Conservation (phyloP, 495 filamentous ascomycete genomes). For the Neurospora sp. region DNA sequence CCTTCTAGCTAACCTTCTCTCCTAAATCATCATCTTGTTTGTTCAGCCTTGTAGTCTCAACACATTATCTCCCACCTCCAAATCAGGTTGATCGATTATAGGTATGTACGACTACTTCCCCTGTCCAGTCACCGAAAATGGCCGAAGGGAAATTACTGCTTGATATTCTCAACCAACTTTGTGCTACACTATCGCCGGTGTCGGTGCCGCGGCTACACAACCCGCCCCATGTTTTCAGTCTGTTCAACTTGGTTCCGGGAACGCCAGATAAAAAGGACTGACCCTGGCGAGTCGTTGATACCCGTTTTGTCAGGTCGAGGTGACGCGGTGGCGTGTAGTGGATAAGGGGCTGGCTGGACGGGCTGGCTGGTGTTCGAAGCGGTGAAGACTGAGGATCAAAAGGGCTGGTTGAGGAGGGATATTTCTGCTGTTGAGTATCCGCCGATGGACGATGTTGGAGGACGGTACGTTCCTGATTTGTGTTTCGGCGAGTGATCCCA, state of each 20-base stretch:
- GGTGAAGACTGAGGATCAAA: neutral
- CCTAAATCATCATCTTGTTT: too few species aligned
- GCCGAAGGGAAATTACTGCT: neutral
- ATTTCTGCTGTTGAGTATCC: neutral
- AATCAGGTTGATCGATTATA: neutral
- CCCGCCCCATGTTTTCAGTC: neutral
- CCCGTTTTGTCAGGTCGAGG: neutral
- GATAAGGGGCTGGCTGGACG: neutral
- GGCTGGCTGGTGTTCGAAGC: neutral
- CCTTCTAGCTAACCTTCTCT: too few species aligned
- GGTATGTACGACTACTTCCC: neutral
- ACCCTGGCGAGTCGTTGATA: neutral
- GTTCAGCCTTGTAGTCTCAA: too few species aligned
- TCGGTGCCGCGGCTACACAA: neutral
- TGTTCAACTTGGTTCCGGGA: neutral
- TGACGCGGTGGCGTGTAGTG: neutral
- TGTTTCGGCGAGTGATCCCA: neutral
- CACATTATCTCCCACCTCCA: neutral
- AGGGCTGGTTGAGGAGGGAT: neutral
- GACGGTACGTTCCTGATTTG: neutral
- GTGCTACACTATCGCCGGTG: neutral
- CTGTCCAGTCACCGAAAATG: neutral
- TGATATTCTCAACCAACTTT: neutral
- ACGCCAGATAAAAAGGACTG: neutral
- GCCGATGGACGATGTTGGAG: neutral